Evolutionary conservation across 495 filamentous ascomycete genomes (phyloP).

Genomic region (Neurospora tetrasperma): DNA sequence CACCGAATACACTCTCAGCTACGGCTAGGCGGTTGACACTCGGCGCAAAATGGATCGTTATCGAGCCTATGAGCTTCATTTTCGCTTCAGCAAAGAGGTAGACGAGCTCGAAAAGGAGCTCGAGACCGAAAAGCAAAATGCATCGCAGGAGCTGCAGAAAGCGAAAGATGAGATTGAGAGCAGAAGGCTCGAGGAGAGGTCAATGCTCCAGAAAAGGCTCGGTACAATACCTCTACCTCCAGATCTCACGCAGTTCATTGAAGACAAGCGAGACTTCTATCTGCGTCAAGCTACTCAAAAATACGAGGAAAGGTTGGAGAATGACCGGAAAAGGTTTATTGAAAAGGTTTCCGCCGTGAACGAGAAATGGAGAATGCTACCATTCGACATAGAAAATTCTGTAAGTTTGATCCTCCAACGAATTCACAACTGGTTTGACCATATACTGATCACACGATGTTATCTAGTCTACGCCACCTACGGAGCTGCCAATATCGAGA

Average conservation of each 20-base stretch:
- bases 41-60: background rate
- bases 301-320: background rate
- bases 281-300: background rate
- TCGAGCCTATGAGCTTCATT: background rate
- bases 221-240: background rate
- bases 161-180: background rate
- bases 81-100: background rate
- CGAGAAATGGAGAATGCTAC: background rate
- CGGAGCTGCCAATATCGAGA: background rate
- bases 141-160: background rate
- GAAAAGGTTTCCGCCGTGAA: background rate
- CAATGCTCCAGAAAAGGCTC: background rate
- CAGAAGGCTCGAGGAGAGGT: background rate
- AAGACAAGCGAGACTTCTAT: background rate
- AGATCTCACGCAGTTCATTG: background rate
- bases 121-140: background rate
- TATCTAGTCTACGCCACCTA: background rate
- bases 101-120: conserved; percentile 1
- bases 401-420: background rate
- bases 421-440: background rate
- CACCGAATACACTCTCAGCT: background rate
- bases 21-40: background rate
- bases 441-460: background rate
- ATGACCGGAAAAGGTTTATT: background rate
- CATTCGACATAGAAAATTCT: background rate